Evolutionary conservation across 345 rosid genomes (phyloP), one percentile per base, ranked within the genome.

Genomic region (Conringia planisiliqua): DNA sequence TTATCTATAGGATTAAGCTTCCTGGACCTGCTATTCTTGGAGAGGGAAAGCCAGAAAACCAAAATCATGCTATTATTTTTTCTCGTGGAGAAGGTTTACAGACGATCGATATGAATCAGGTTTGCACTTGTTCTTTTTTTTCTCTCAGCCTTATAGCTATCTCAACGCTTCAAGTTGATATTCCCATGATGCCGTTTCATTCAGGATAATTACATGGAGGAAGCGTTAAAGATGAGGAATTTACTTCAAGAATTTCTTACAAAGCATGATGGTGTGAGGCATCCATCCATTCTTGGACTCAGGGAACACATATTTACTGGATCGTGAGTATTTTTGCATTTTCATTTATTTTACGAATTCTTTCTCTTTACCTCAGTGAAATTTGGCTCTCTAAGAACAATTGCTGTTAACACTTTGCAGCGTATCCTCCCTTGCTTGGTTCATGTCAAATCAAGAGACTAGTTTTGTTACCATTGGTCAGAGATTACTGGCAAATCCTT

Each of bases 41-140:
- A 46, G 99, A 96, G 80, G 99, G 99, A 68, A 96, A 96, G 80
- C 98, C 99, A 47, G 99, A 96, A 86, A 96, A 96, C 82, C 98
- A 96, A 76, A 92, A 96, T 72, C 98, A 96, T 82, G 99, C 99
- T 51, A 82, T 96, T 74, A 92, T 96, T 16, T 96, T 96, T 73
- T 83, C 99, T 38, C 95, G 99, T 48, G 99, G 99, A 71, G 99
- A 96, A 76, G 99, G 96, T 61, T 87, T 96, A 82, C 99, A 96
- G 79, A 89, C 99, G 22, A 96, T 96, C 51, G 99, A 96, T 75
- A 92, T 96, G 98, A 96, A 96, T 84, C 99, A 96, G 97, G 99
- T 83, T 69, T 78, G 47, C 36, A 67, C 27, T 32, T 60, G 32
- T 12, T 73, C 17, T 36, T 59, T 61, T 16, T 58, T 24, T 63